Percentiles rank a stretch among this genome's conserved stretches.
These are phyloP conservation scores for Cladosporium sp. DNA, from an alignment of 2,329 filamentous ascomycete genomes.

Conservation along the genomic window DNA sequence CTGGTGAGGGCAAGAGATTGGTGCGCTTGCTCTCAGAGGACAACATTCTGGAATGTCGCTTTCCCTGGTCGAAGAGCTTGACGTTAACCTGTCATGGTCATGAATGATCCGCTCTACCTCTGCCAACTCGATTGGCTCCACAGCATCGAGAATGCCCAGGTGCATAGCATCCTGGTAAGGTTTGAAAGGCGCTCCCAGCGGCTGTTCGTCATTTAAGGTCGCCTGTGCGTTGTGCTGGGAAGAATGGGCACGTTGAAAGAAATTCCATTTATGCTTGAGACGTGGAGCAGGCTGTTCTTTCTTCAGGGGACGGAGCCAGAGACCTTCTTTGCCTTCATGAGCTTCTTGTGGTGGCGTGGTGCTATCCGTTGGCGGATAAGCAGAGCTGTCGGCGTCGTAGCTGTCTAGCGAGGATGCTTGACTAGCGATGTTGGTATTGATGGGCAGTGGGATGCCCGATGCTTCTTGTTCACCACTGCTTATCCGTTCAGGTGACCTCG, in stretches of 20 bases:
- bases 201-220: not conserved
- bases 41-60: conserved; percentile 21
- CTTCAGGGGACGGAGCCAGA: conserved; percentile 28
- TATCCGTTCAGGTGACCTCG: not conserved
- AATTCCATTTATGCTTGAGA: conserved; percentile 51
- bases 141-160: conserved; percentile 54
- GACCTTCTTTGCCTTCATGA: conserved; percentile 34
- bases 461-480: not conserved
- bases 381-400: conserved; percentile 13
- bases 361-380: conserved; percentile 9
- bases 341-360: conserved; percentile 12
- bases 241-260: conserved; percentile 51
- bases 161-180: conserved; percentile 26
- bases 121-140: conserved; percentile 40
- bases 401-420: not conserved
- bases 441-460: conserved; percentile 14
- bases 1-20: conserved; percentile 26
- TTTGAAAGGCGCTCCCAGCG: too few species aligned
- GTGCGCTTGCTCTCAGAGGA: conserved; percentile 20
- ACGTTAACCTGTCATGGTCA: conserved; percentile 30
- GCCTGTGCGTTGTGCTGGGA: conserved; percentile 27
- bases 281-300: conserved; percentile 25
- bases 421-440: conserved; percentile 14
- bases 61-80: conserved; percentile 16
- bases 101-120: conserved; percentile 43